Evolutionary conservation across 345 rosid species (phyloP), one percentile per base, ranked within the genome.

Genomic region (Acer campestre): DNA sequence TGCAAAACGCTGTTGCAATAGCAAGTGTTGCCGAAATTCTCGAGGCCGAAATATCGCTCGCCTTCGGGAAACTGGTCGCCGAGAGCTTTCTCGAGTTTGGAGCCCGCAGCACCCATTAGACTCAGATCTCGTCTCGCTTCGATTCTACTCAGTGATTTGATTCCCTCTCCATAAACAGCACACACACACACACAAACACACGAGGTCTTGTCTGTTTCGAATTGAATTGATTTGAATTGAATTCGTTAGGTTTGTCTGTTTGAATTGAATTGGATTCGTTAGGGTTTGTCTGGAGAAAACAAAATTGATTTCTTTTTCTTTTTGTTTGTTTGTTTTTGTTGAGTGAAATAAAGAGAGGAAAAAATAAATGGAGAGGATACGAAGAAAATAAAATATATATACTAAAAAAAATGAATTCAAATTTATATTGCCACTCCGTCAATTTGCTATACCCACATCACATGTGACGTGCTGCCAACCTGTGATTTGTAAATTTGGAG

Each of bases 21-120:
- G 78, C 98, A 96, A 78, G 99, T 96, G 81, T 96, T 96, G 80
- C 99, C 99, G 82, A 94, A 96, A 84, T 96, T 96, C 90, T 96
- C 99, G 75, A 96, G 94, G 67, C 99, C 99, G 67, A 96, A 96
- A 86, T 94, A 96, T 20, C 98, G 94, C 80, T 96, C 98, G 68
- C 99, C 99, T 87, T 96, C 99, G 12, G 99, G 99, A 81, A 96
- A 96, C 86, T 93, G 98, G 85, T 96, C 99, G 82, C 99, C 98
- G 51, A 96, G 90, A 81, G 99, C 99, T 84, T 96, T 96, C 94
- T 96, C 99, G 80, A 96, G 98, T 86, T 91, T 96, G 59, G 99
- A 96, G 70, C 98, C 99, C 63, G 98, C 97, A 65, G 97, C 98
- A 14, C 99, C 99, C 99, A 96, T 96, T 27, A 81, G 79, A 82